Evolutionary conservation across 1,139 yeast species (phyloP).

Genomic region (Pichia sp.): DNA sequence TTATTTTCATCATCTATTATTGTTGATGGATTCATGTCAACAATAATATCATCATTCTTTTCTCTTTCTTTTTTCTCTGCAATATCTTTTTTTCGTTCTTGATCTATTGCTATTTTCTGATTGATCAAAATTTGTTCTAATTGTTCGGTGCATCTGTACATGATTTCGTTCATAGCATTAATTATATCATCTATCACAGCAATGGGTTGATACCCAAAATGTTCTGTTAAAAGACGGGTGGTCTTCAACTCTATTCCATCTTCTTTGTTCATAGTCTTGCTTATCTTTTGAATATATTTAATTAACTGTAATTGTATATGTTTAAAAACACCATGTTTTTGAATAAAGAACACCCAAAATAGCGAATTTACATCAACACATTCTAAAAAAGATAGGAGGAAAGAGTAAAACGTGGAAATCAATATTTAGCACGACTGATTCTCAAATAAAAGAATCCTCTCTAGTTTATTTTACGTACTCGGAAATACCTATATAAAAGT

Average conservation of each 20-base stretch:
- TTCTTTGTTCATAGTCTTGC: not conserved
- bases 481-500: too few species aligned
- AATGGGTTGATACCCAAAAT: slow-evolving; percentile 81
- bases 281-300: too few species aligned
- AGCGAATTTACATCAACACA: too few species aligned
- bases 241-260: slow-evolving; percentile 11
- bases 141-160: slow-evolving; percentile 78
- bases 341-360: too few species aligned
- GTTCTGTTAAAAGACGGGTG: slow-evolving; percentile 67
- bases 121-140: slow-evolving; percentile 60
- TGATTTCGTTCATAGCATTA: slow-evolving; percentile 77
- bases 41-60: not conserved
- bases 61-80: not conserved
- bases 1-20: not conserved
- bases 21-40: not conserved
- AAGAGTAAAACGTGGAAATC: too few species aligned
- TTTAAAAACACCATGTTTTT: too few species aligned
- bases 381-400: too few species aligned
- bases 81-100: slow-evolving; percentile 13
- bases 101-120: slow-evolving; percentile 26
- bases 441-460: too few species aligned
- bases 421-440: too few species aligned
- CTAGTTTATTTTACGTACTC: too few species aligned
- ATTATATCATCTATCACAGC: slow-evolving; percentile 82
- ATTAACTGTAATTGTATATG: too few species aligned